A percentile compares a stretch with the other conserved stretches of the same genome.
phyloP scores from a whole-genome alignment of 768 basidiomycete species.

The Galerina sulciceps region DNA sequence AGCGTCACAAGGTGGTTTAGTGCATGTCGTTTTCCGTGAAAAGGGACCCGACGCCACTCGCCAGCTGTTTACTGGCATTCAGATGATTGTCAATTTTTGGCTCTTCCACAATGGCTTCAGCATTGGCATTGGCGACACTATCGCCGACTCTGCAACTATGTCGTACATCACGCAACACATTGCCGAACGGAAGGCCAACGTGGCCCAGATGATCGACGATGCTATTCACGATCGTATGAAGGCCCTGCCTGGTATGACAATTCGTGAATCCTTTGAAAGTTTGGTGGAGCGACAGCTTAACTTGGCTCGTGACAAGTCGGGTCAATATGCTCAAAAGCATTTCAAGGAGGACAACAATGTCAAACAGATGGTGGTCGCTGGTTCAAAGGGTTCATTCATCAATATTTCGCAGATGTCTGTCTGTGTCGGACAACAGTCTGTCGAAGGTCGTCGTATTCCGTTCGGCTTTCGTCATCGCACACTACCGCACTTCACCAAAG shows the following conservation, averaged over 20 bases:
- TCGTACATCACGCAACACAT: slow-evolving; percentile 83
- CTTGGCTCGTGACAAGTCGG: slow-evolving; percentile 92
- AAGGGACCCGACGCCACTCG: slow-evolving; percentile 93
- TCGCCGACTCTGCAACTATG: slow-evolving; percentile 92
- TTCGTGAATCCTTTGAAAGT: slow-evolving; percentile 97
- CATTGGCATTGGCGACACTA: slow-evolving; percentile 98
- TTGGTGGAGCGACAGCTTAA: slow-evolving; percentile 91
- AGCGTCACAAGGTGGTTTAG: slow-evolving; percentile 89
- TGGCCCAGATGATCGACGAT: slow-evolving; percentile 78
- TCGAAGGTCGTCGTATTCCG: slow-evolving; percentile 97
- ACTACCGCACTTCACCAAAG: slow-evolving; percentile 96
- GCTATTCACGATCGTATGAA: slow-evolving; percentile 89
- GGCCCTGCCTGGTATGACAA: slow-evolving; percentile 96
- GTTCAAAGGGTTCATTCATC: slow-evolving; percentile 98
- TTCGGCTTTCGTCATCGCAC: slow-evolving; percentile 98
- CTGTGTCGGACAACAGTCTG: slow-evolving; percentile 97
- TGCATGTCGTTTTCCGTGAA: slow-evolving; percentile 97
- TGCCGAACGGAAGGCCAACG: slow-evolving; percentile 76
- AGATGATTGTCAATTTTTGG: slow-evolving; percentile 98
- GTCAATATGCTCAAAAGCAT: slow-evolving; percentile 95
- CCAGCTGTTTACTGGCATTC: slow-evolving; percentile 89
- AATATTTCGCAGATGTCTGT: slow-evolving; percentile 99
- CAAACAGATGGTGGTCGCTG: slow-evolving; percentile 99
- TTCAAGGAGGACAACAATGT: slow-evolving; percentile 99
- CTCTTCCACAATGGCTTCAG: slow-evolving; percentile 98